Percentiles rank a stretch among this genome's conserved stretches.
phyloP scores from a whole-genome alignment of 768 basidiomycete genomes.

The Leccinum boreale region DNA sequence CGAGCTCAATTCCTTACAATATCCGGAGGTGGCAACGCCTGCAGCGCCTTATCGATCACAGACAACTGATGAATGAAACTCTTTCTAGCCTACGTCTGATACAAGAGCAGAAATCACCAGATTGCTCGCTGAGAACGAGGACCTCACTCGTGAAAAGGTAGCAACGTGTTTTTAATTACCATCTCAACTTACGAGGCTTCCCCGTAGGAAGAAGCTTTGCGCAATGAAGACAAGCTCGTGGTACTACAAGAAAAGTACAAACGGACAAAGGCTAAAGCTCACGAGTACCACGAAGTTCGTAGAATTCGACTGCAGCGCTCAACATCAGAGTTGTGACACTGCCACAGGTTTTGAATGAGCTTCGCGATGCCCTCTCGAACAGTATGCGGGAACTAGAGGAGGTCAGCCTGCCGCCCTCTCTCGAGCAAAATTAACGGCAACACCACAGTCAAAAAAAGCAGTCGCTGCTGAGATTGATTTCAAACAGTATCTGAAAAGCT shows the following conservation, averaged over 20 bases:
- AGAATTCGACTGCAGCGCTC: background rate
- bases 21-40: constrained; percentile 4
- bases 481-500: constrained; percentile 1
- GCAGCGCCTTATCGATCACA: background rate
- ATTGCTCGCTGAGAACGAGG: constrained; percentile 15
- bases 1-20: background rate
- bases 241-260: constrained; percentile 20
- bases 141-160: constrained; percentile 17
- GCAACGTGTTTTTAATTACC: background rate
- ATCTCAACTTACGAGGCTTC: background rate
- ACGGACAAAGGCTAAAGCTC: constrained; percentile 14
- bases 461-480: constrained; percentile 17
- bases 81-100: constrained; percentile 8
- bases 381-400: constrained; percentile 22
- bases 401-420: background rate
- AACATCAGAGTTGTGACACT: background rate
- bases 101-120: constrained; percentile 11
- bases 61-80: constrained; percentile 5
- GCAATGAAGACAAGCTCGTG: constrained; percentile 5
- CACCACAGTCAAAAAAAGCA: constrained; percentile 11
- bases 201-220: constrained; percentile 12
- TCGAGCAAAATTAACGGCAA: background rate
- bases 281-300: constrained; percentile 20
- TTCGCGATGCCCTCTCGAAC: constrained; percentile 17
- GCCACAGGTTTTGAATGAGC: constrained; percentile 16